Base-by-base conservation (phyloP, 1,139 yeast genomes). In the Groenewaldozyma auringiensis region DNA sequence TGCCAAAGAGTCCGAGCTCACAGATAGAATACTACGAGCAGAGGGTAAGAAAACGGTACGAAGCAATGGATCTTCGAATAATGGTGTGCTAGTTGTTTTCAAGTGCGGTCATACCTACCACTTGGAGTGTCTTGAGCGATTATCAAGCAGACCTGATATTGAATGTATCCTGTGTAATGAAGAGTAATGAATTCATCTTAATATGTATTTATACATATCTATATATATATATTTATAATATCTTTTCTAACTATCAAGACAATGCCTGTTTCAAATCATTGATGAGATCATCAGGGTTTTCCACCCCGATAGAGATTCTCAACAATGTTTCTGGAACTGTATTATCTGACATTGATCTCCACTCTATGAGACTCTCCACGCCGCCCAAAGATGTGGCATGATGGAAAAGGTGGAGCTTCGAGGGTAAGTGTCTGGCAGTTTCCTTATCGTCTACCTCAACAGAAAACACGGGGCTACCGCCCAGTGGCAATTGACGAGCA, bases 351-450 rank as follows among this genome's bases (percentile, higher is more conserved):
- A 88, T 61, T 1, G 87, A 82, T 59, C 96, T 76, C 95, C 96
- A 87, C 64, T 89, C 96, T 50, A 88, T 78, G 56, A 88, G 70
- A 46, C 94, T 83, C 63, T 89, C 96, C 4, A 84, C 86, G n/a
- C 96, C 95, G 36, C 96, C 96, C 27, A 89, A 70, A 3, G 95
- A 85, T 0, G 96, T 88, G 1, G 96, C 95, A 65, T 89, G 96
- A 52, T 81, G 81, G 67, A 88, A 87, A 51, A 76, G 75, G 54
- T 79, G 75, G 49, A 88, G 69, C 52, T 73, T 76, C 1, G 81
- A 70, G 2, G 96, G 95, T 13, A 89, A 69, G 2, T 55, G 47
- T 53, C 72, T 76, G 0, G 96, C 96, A 21, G 70, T 65, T 8
- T 76, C 75, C 47, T 70, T 75, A 16, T 70, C 61, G 3, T 63